Evolutionary conservation across 768 basidiomycete genomes (phyloP).

Genomic region (Pleurotus tuber-regium): DNA sequence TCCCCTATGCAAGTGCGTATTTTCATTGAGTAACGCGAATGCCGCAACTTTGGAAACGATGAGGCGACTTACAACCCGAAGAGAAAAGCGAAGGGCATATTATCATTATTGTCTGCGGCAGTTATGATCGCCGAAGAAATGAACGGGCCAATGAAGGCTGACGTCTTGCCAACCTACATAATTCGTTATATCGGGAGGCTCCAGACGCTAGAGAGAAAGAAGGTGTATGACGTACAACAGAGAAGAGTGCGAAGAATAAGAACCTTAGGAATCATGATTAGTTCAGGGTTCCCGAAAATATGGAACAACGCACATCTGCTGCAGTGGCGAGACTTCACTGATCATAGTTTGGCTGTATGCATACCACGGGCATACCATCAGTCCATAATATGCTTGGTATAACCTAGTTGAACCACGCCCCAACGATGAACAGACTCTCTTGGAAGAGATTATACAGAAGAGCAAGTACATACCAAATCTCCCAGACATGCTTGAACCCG

Average conservation of each 20-base stretch:
- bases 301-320: conserved; percentile 55
- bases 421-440: too few relatives aligned
- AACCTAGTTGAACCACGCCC: conserved; percentile 46
- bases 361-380: conserved; percentile 79
- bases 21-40: background rate
- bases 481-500: conserved; percentile 84
- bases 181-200: too few relatives aligned
- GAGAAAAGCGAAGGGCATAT: conserved; percentile 74
- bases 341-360: conserved; percentile 85
- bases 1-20: conserved; percentile 47
- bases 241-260: conserved; percentile 73
- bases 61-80: conserved; percentile 55
- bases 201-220: too few relatives aligned
- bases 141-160: conserved; percentile 74
- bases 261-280: conserved; percentile 37
- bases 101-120: conserved; percentile 63
- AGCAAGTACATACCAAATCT: conserved; percentile 62
- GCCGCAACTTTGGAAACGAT: conserved; percentile 1
- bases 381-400: conserved; percentile 68
- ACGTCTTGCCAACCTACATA: conserved; percentile 64
- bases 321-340: conserved; percentile 69
- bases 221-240: conserved; percentile 47
- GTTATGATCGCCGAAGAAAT: conserved; percentile 75
- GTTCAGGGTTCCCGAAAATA: background rate
- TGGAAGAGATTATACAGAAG: too few relatives aligned